Conservation (phyloP, 768 basidiomycete genomes). For the Boletus rubroflammeus region DNA sequence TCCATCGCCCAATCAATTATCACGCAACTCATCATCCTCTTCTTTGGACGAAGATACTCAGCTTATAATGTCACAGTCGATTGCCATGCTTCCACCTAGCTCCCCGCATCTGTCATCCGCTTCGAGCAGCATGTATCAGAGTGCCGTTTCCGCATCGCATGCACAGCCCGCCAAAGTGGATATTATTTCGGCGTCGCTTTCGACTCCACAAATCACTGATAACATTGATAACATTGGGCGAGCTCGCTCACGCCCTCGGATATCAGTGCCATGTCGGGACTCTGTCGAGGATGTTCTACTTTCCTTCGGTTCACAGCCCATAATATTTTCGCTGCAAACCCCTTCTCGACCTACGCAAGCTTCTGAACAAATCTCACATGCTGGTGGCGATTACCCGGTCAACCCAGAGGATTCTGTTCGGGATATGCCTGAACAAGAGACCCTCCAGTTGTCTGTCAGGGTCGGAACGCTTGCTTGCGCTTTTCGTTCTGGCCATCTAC, state of each 20-base stretch:
- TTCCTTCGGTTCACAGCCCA: constrained; percentile 60
- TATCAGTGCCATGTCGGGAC: constrained; percentile 9
- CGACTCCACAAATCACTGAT: background rate
- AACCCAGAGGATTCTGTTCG: constrained; percentile 2
- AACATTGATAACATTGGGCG: background rate
- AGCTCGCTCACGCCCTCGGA: constrained; percentile 2
- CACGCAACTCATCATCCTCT: constrained; percentile 52
- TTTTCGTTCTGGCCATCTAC: constrained; percentile 54
- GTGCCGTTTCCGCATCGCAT: constrained; percentile 49
- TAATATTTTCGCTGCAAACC: constrained; percentile 53
- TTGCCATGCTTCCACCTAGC: constrained; percentile 55
- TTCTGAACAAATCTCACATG: constrained; percentile 3
- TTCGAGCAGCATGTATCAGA: constrained; percentile 74
- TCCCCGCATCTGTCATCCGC: constrained; percentile 46
- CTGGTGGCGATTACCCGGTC: constrained; percentile 3
- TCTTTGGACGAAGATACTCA: constrained; percentile 65
- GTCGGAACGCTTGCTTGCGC: constrained; percentile 54
- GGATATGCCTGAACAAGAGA: constrained; percentile 26
- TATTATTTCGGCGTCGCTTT: background rate
- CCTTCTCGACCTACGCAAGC: constrained; percentile 31
- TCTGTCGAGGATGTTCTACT: constrained; percentile 46
- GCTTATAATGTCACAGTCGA: constrained; percentile 71
- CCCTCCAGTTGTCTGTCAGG: constrained; percentile 39
- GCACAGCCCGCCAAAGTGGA: background rate
- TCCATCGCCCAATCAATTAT: constrained; percentile 19